Base-by-base conservation (phyloP, 2,329 filamentous ascomycete genomes). In the Botrytis sinoallii region DNA sequence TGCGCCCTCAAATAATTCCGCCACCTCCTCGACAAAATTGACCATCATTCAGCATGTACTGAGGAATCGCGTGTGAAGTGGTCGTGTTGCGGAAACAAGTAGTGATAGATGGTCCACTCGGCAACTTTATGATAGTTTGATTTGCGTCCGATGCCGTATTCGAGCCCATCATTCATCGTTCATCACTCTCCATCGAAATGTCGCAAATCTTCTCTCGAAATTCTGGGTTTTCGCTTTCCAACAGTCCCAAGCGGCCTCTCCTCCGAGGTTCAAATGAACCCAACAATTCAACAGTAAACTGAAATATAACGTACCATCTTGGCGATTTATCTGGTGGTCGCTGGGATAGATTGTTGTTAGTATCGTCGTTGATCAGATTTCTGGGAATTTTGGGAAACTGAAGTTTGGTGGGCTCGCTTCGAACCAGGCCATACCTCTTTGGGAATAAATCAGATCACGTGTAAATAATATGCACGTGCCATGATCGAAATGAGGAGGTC, bases 291-390 rank as follows among this genome's bases (percentile, higher is more conserved):
- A 63, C 29, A 48, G 52, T 29, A 35, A 40, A 46, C 66, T 38
- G n/a, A 71, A 57, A 74, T 74, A 52, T 67, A 68, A 78, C 77
- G 32, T 77, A 78, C 76, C 77, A 78, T 78, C 73, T 77, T 78
- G 76, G 75, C 75, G 69, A 75, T 76, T 75, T 77, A 75, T 69
- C 72, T 70, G 71, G 72, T 77, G 74, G 75, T 78, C 76, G 75
- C 73, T 73, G 71, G 48, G 68, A 69, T 74, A 64, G 73, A 60
- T 73, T 73, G 73, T 74, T 72, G 73, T 74, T 72, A 60, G 74
- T 75, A 73, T 69, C 70, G 74, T 74, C 71, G 74, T 72, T 73
- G 71, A 59, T 40, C 59, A 68, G 42, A 75, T 71, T 76, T 76
- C 55, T 68, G 20, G 29, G 72, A 69, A 71, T 65, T 55, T 71